phyloP scores from a whole-genome alignment of 2,329 filamentous ascomycete genomes.

The Colletotrichum lupini region DNA sequence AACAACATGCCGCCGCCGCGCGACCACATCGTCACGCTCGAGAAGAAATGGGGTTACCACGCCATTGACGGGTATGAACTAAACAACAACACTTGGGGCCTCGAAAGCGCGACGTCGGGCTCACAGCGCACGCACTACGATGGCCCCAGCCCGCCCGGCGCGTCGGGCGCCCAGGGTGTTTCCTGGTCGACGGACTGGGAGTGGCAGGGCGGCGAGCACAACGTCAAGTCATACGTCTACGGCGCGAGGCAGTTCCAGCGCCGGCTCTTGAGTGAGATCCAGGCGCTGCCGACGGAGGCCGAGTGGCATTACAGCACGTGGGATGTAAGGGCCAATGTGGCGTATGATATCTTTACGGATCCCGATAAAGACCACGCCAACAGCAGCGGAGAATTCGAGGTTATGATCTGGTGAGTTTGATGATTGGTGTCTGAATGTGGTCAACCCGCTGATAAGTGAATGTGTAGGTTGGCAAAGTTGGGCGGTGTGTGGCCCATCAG shows the following conservation, averaged over 20 bases:
- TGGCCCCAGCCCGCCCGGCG: slow-evolving; percentile 42
- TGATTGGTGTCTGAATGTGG: background rate
- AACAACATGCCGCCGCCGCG: slow-evolving; percentile 37
- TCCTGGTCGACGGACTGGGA: slow-evolving; percentile 54
- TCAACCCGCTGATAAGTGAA: background rate
- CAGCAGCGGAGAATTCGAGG: slow-evolving; percentile 62
- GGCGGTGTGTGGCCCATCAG: slow-evolving; percentile 64
- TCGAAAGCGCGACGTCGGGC: slow-evolving; percentile 46
- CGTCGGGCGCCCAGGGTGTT: slow-evolving; percentile 41
- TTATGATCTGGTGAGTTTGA: slow-evolving; percentile 69
- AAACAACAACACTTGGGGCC: slow-evolving; percentile 58
- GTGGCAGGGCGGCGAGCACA: slow-evolving; percentile 50
- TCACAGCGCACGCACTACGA: slow-evolving; percentile 55
- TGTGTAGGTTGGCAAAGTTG: slow-evolving; percentile 59
- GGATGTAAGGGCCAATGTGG: slow-evolving; percentile 65
- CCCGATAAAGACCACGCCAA: slow-evolving; percentile 46
- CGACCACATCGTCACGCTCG: slow-evolving; percentile 37
- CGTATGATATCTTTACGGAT: slow-evolving; percentile 71
- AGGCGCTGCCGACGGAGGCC: slow-evolving; percentile 47
- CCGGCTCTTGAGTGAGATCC: slow-evolving; percentile 46
- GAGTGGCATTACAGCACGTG: slow-evolving; percentile 59
- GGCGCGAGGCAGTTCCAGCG: slow-evolving; percentile 47
- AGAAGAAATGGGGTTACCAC: slow-evolving; percentile 45
- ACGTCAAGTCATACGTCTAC: slow-evolving; percentile 59
- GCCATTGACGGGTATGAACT: slow-evolving; percentile 44